Conservation (phyloP, 176 grass and related monocot genomes). For the Eragrostis nindensis region DNA sequence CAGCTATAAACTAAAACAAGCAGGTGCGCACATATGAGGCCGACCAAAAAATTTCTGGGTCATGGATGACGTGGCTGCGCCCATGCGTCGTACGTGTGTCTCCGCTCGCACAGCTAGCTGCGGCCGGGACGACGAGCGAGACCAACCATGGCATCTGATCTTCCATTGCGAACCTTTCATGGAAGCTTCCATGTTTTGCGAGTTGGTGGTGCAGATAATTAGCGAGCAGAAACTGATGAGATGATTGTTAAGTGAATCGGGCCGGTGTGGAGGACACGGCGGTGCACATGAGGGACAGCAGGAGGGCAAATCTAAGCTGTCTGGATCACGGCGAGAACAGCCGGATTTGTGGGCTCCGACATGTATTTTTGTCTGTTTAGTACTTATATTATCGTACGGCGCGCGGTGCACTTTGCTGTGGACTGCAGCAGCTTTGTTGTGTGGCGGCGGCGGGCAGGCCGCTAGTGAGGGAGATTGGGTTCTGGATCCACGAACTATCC, state of each 20-base stretch:
- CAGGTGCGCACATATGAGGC: too few relatives aligned
- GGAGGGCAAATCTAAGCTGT: slow-evolving; percentile 35
- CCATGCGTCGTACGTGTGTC: not conserved
- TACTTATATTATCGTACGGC: too few relatives aligned
- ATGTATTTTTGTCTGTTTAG: not conserved
- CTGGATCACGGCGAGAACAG: slow-evolving; percentile 1
- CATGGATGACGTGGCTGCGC: slow-evolving; percentile 31
- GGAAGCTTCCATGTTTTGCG: slow-evolving; percentile 26
- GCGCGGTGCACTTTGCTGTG: not conserved
- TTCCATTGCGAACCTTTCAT: slow-evolving; percentile 32
- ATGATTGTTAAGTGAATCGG: not conserved
- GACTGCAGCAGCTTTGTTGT: not conserved
- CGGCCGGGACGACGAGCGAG: not conserved
- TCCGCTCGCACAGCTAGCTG: not conserved
- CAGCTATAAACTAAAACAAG: too few relatives aligned
- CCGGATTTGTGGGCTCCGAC: slow-evolving; percentile 25
- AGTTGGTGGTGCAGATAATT: not conserved
- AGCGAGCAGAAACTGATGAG: not conserved
- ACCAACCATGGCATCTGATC: not conserved
- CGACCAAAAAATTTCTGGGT: not conserved
- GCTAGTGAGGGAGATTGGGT: not conserved
- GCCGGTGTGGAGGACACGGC: not conserved
- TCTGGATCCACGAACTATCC: not conserved
- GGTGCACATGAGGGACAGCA: slow-evolving; percentile 46
- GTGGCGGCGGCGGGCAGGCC: not conserved